Evolutionary conservation across 495 filamentous ascomycete species (phyloP), one percentile per base, ranked within the genome.

Genomic region (Antarctomyces pellizariae): DNA sequence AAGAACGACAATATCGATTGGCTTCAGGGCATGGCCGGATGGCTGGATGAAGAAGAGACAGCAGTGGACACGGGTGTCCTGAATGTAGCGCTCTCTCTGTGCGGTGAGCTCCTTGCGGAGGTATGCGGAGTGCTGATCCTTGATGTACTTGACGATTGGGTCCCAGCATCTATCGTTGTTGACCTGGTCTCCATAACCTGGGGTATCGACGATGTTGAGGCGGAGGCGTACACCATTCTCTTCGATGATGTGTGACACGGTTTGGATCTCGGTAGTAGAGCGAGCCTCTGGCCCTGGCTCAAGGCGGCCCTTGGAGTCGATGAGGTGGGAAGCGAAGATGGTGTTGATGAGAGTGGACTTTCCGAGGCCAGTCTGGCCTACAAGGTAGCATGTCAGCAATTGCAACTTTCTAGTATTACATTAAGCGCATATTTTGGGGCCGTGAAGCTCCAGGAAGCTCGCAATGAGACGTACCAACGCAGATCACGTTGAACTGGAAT

Each of bases 121-220:
- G 56, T 92, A 99, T 41, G 89, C 82, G n/a, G 78, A 89, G 61
- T 99, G 89, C 59, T 99, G 86, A 54, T 99, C 89, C 63, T 99
- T 99, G 64, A 99, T 99, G 56, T 99, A 99, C 59, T 95, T 95
- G 57, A 99, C 83, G 47, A 99, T 99, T 26, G 89, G 84, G 42
- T 89, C 73, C 86, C 86, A 97, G 42, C 86, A 97, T 48, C 90
- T 80, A 46, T 95, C 89, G 56, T 97, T 97, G 70, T 97, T 95
- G 49, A 97, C 86, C 43, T 93, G 79, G 50, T 97, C 86, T 44
- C 86, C 86, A 43, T 95, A 97, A 30, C 86, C 86, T 26, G 86
- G 86, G 21, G 86, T 97, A 48, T 97, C 86, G 37, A 97, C 83
- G 24, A 97, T 90, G 44, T 83, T 97, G 45, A 97, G 57, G 36